These are phyloP conservation scores for Turritis glabra DNA, from an alignment of 345 rosid species.

Conservation along the genomic window DNA sequence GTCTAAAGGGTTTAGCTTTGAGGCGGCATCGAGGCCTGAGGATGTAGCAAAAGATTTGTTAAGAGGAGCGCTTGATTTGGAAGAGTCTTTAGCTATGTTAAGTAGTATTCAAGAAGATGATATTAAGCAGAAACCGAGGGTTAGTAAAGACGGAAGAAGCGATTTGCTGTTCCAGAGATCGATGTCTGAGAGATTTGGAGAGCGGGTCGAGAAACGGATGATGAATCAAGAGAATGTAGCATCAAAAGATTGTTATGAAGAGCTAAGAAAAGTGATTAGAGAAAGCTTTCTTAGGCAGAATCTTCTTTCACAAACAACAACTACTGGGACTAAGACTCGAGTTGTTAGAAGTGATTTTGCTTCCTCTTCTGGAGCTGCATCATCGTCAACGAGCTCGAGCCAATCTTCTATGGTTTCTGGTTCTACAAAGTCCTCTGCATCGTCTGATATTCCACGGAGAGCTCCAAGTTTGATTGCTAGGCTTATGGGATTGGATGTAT, in stretches of 20 bases:
- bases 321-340: constrained; percentile 27
- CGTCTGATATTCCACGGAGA: constrained; percentile 38
- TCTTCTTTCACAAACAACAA: constrained; percentile 39
- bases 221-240: constrained; percentile 47
- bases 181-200: constrained; percentile 44
- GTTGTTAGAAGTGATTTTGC: constrained; percentile 40
- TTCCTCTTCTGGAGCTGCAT: constrained; percentile 48
- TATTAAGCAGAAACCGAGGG: constrained; percentile 52
- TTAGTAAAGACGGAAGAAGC: constrained; percentile 39
- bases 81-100: constrained; percentile 77
- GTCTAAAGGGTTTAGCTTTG: constrained; percentile 51
- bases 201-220: constrained; percentile 26
- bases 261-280: constrained; percentile 57
- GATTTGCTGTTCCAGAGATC: constrained; percentile 43
- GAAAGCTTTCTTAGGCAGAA: constrained; percentile 67
- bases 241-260: constrained; percentile 59
- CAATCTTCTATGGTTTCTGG: constrained; percentile 51
- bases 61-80: constrained; percentile 86
- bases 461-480: constrained; percentile 71
- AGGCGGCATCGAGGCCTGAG: constrained; percentile 45
- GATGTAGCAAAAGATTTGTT: constrained; percentile 69
- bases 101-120: constrained; percentile 76
- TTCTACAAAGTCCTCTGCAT: constrained; percentile 42
- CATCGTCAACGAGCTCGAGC: constrained; percentile 64
- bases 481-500: constrained; percentile 89